A percentile compares a stretch with the other conserved stretches of the same genome.
These are phyloP conservation scores for Linnemannia elongata DNA, from an alignment of 192 early-diverging fungal genomes.

Conservation along the genomic window DNA sequence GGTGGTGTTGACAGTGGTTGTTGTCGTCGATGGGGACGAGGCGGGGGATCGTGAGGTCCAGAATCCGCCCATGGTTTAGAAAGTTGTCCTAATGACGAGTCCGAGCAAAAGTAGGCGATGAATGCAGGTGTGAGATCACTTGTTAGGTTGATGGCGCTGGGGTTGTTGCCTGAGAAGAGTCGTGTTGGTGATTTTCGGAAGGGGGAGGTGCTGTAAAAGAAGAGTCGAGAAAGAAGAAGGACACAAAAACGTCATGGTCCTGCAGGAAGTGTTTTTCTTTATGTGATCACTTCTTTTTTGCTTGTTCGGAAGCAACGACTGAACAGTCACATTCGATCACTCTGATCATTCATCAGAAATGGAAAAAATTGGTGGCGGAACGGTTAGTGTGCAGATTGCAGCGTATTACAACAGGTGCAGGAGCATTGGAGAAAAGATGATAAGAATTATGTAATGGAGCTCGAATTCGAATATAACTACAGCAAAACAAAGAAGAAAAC, in stretches of 20 bases:
- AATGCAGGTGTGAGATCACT: neutral
- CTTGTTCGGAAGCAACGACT: neutral
- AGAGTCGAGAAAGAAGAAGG: neutral
- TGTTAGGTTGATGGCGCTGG: neutral
- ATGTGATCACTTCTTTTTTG: neutral
- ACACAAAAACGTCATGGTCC: neutral
- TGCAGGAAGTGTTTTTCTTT: neutral
- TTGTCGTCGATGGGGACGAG: slow-evolving; percentile 9
- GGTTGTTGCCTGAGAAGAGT: neutral
- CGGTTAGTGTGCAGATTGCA: neutral
- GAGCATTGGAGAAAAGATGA: neutral
- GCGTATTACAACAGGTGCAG: neutral
- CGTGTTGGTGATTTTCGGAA: neutral
- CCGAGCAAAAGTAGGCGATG: neutral
- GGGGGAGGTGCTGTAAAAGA: neutral
- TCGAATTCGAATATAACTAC: neutral
- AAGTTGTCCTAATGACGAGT: neutral
- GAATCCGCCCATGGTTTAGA: slow-evolving; percentile 45
- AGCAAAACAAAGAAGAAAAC: neutral
- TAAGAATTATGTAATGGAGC: neutral
- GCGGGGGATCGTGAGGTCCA: slow-evolving; percentile 28
- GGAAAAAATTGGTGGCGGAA: neutral
- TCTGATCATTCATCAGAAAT: neutral
- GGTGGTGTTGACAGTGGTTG: neutral
- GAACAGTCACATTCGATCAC: neutral